Base-by-base conservation (phyloP, 31 red algal species). In the Bonnemaisonia californica region DNA sequence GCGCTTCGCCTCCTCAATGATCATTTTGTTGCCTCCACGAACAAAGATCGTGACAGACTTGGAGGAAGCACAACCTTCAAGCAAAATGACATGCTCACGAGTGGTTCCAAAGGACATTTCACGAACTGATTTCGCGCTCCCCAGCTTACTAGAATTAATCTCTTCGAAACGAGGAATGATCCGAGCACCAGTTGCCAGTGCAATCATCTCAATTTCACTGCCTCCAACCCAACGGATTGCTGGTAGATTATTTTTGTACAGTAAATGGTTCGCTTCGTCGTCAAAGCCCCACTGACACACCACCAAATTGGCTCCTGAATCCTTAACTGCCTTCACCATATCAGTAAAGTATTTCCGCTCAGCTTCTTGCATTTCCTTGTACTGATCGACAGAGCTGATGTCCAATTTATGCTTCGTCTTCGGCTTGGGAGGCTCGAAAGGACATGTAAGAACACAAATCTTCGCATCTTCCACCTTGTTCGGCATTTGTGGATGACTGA, bases 271-370 rank as follows among this genome's bases (percentile, higher is more conserved):
- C 71, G 97, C 97, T 81, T 99, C 97, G 75, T 99, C 97, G 73
- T 99, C 97, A 77, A 99, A 99, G 60, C 97, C 97, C 97, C 97
- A 99, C 51, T 99, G 97, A 79, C 97, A 99, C 24, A 99, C 84
- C 24, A 95, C 97, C 57, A 99, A 77, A 68, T 95, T 99, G 1
- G 97, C 97, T 40, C 97, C 97, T 41, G 92, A 95, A 4, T 77
- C 69, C 59, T 99, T 99, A 41, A 99, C 97, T 11, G 88, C 82
- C 30, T 90, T 54, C 7, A 99, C 97, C 97, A 99, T 99, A 54
- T 93, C 93, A 18, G 68, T 90, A 62, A 99, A 99, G 55, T 99
- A 99, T 42, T 89, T 92, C 0, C 76, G 81, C 68, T 99, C 97
- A 35, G 93, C 89, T 69, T 95, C 84, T 90, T 99, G 97, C 93